Conservation (phyloP, 768 basidiomycete species). For the Rubroboletus satanas region DNA sequence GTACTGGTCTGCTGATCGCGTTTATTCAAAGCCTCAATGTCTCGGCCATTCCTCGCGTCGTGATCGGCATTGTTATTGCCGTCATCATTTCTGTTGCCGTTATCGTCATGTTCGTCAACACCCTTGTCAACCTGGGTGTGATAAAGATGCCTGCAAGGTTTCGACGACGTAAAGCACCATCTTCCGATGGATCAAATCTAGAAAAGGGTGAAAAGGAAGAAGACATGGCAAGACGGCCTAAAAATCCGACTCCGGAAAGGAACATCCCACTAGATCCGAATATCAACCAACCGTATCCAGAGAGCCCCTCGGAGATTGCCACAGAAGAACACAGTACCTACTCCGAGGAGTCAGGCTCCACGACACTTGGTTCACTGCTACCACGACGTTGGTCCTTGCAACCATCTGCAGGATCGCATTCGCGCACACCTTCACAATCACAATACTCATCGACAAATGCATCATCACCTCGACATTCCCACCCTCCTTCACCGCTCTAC, state of each 20-base stretch:
- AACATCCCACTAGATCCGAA: constrained; percentile 39
- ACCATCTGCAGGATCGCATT: constrained; percentile 27
- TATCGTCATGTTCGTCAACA: constrained; percentile 65
- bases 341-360: constrained; percentile 34
- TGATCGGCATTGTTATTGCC: constrained; percentile 71
- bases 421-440: constrained; percentile 30
- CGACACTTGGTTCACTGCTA: constrained; percentile 33
- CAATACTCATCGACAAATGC: constrained; percentile 29
- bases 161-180: constrained; percentile 13
- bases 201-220: constrained; percentile 30
- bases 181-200: constrained; percentile 17
- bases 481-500: constrained; percentile 29
- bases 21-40: constrained; percentile 67
- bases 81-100: constrained; percentile 70
- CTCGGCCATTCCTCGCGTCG: constrained; percentile 73
- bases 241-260: constrained; percentile 53
- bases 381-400: constrained; percentile 33
- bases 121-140: constrained; percentile 48
- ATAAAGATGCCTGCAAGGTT: constrained; percentile 19
- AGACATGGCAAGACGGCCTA: constrained; percentile 34
- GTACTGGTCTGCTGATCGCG: constrained; percentile 68
- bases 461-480: constrained; percentile 31
- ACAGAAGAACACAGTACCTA: constrained; percentile 26
- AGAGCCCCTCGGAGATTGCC: constrained; percentile 28
- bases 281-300: constrained; percentile 43